Base-by-base conservation (phyloP, 2,329 filamentous ascomycete species). In the Fusarium sp. region DNA sequence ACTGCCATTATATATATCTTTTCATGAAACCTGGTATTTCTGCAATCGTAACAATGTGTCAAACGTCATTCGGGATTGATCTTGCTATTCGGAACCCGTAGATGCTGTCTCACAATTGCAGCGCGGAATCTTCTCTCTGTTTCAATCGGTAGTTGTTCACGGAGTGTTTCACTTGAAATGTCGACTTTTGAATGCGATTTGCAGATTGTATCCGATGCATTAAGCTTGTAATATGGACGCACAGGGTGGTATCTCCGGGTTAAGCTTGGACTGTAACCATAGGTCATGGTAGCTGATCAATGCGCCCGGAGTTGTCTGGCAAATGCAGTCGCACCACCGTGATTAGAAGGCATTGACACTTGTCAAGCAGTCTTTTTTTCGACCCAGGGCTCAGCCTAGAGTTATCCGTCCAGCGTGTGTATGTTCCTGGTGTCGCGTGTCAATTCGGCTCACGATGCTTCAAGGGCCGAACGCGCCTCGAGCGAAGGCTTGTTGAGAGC, bases 191-290 rank as follows among this genome's bases (percentile, higher is more conserved):
- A 18, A 6, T 18, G 16, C 13, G 23, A 38, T 20, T 8, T n/a
- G 80, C 1, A 80, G 62, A 2, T 82, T 82, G 18, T 84, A 75
- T 0, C 79, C 77, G 0, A 82, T 65, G 56, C 76, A 79, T 67
- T 84, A 80, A 2, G 78, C 79, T 5, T 78, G 75, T n/a, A 72
- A 10, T 82, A 80, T 78, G 82, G 50, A 83, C 80, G 61, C 82
- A 82, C 1, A 80, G 77, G 20, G n/a, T 33, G 2, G 23, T 15
- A 46, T 46, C 20, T 28, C 15, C 38, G 30, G 11, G 13, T 4
- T 11, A 13, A 26, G 20, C 51, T 45, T 54, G 20, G 40, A 8
- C 81, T 75, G 6, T 81, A 82, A 18, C 78, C 75, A 7, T 82
- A 78, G 4, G 16, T 23, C 13, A n/a, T 2, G 16, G 9, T 15